Conservation (phyloP, 768 basidiomycete genomes). For the Boletales sp. region DNA sequence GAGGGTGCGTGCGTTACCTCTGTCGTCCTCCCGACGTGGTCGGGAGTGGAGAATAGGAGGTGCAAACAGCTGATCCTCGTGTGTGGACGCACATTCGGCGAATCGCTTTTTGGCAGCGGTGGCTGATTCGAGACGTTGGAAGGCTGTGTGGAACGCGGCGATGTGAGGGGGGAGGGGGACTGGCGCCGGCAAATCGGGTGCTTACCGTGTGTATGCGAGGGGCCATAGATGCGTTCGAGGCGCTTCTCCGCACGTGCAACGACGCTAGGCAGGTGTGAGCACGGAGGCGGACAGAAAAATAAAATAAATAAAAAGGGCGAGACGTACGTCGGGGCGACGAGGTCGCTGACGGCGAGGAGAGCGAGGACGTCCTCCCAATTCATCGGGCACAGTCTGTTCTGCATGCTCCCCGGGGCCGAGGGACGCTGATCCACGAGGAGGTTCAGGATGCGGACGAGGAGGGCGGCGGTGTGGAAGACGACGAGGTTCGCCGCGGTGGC, state of each 20-base stretch:
- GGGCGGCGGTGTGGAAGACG: conserved; percentile 39
- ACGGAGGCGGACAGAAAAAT: neutral
- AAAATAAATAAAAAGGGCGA: neutral
- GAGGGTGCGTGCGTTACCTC: conserved; percentile 1
- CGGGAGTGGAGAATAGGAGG: conserved; percentile 11
- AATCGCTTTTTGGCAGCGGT: conserved; percentile 15
- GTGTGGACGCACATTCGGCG: neutral
- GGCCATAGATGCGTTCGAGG: conserved; percentile 28
- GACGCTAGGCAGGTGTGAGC: conserved; percentile 11
- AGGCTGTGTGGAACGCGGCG: conserved; percentile 6
- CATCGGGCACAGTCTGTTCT: conserved; percentile 59
- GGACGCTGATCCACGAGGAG: conserved; percentile 56
- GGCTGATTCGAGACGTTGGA: conserved; percentile 10
- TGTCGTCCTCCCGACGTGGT: conserved; percentile 5
- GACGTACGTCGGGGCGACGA: conserved; percentile 28
- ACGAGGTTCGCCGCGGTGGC: conserved; percentile 34
- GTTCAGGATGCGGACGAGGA: conserved; percentile 51
- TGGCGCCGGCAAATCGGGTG: too few species aligned
- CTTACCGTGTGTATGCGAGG: conserved; percentile 16
- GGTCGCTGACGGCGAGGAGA: conserved; percentile 42
- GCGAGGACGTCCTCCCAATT: conserved; percentile 64
- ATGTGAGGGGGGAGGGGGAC: neutral
- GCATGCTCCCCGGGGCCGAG: conserved; percentile 53
- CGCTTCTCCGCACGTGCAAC: conserved; percentile 27
- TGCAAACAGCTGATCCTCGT: conserved; percentile 17